These are phyloP conservation scores for Zizania palustris DNA, from an alignment of 202 grass and related monocot genomes.

Conservation along the genomic window DNA sequence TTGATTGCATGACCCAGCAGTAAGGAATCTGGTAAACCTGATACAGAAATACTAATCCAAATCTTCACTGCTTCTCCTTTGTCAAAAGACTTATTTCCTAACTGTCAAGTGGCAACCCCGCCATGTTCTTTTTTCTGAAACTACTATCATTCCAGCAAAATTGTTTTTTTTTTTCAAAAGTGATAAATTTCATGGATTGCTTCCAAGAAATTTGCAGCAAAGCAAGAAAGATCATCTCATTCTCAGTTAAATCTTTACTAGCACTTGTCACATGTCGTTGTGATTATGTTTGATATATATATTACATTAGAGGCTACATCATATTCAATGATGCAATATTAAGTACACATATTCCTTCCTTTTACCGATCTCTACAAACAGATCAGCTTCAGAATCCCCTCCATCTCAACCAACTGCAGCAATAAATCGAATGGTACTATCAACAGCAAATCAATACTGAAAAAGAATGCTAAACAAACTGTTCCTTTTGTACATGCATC, in stretches of 20 bases:
- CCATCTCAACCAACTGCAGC: constrained; percentile 30
- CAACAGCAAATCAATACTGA: constrained; percentile 35
- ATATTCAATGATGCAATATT: constrained; percentile 30
- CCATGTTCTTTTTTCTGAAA: not conserved
- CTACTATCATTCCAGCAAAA: not conserved
- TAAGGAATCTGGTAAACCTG: not conserved
- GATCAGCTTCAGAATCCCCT: constrained; percentile 34
- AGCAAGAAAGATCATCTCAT: not conserved
- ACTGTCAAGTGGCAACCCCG: not conserved
- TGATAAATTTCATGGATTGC: not conserved
- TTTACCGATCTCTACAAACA: constrained; percentile 36
- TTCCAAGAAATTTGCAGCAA: not conserved
- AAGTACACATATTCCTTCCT: constrained; percentile 19
- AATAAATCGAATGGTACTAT: constrained; percentile 54
- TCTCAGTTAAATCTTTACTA: constrained; percentile 30
- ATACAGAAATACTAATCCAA: not conserved
- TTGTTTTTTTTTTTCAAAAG: not conserved
- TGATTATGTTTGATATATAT: constrained; percentile 34
- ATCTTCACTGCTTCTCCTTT: not conserved
- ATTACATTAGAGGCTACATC: constrained; percentile 43
- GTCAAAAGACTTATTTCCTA: not conserved
- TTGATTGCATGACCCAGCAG: not conserved
- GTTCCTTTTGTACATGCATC: constrained; percentile 53
- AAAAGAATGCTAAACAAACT: constrained; percentile 36
- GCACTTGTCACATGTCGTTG: not conserved